Conservation (phyloP, 306 rosid genomes). For the Trifolium pratense region DNA sequence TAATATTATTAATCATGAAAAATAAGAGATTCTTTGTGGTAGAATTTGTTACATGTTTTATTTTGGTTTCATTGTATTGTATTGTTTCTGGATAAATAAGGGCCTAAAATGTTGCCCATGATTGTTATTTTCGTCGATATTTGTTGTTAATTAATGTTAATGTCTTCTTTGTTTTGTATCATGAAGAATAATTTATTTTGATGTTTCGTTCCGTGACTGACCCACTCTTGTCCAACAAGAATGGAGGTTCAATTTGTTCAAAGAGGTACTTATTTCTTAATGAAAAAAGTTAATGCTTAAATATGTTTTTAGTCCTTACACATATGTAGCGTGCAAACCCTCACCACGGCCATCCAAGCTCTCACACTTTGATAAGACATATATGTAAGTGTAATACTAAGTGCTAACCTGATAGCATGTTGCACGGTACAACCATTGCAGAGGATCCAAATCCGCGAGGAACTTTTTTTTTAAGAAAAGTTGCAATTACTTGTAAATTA, state of each 20-base stretch:
- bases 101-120: slow-evolving; percentile 52
- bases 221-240: not conserved
- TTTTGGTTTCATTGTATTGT: slow-evolving; percentile 39
- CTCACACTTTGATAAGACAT: not conserved
- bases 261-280: not conserved
- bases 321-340: not conserved
- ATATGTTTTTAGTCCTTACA: too few relatives aligned
- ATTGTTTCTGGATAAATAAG: slow-evolving; percentile 46
- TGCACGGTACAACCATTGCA: not conserved
- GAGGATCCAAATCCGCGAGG: not conserved
- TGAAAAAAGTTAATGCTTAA: not conserved
- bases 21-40: slow-evolving; percentile 17
- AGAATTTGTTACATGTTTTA: not conserved
- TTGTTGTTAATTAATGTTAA: slow-evolving; percentile 7
- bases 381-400: not conserved
- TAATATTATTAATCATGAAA: slow-evolving; percentile 3
- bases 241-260: slow-evolving; percentile 4
- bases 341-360: not conserved
- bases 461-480: not conserved
- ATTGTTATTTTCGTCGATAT: slow-evolving; percentile 26
- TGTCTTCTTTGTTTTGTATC: not conserved
- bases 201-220: slow-evolving; percentile 5
- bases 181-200: slow-evolving; percentile 11
- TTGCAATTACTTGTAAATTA: not conserved
- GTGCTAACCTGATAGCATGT: not conserved